phyloP scores from a whole-genome alignment of 169 alveolate genomes.

The Cryptosporidium sp. region DNA sequence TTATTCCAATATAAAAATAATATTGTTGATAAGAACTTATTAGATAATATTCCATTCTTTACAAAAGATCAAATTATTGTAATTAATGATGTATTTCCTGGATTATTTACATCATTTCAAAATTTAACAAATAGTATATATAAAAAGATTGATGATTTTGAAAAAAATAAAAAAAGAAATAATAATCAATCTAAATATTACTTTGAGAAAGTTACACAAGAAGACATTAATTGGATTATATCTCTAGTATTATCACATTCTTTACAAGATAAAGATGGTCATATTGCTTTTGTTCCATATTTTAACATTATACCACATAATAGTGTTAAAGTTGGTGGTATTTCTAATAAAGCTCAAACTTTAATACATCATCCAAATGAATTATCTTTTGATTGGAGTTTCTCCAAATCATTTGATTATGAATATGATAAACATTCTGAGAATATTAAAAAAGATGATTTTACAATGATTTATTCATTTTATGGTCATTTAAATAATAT shows the following conservation, averaged over 20 bases:
- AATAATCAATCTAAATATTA: not conserved
- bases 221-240: conserved; percentile 56
- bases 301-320: conserved; percentile 34
- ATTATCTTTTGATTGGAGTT: conserved; percentile 36
- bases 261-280: conserved; percentile 35
- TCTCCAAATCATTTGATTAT: not conserved
- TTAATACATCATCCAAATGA: conserved; percentile 12
- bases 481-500: conserved; percentile 55
- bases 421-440: not conserved
- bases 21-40: conserved; percentile 1
- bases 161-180: not conserved
- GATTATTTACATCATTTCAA: conserved; percentile 21
- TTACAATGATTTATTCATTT: conserved; percentile 10
- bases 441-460: not conserved
- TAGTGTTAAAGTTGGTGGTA: not conserved
- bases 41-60: conserved; percentile 61
- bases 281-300: conserved; percentile 58
- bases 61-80: conserved; percentile 30
- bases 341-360: not conserved
- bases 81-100: conserved; percentile 41
- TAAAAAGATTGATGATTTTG: conserved; percentile 18
- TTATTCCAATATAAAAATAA: conserved; percentile 17
- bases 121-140: conserved; percentile 18
- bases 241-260: conserved; percentile 60
- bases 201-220: conserved; percentile 4